Evolutionary conservation across 1,284 basidiomycete species (phyloP), one percentile per base, ranked within the genome.

Genomic region (Abortiporus biennis): DNA sequence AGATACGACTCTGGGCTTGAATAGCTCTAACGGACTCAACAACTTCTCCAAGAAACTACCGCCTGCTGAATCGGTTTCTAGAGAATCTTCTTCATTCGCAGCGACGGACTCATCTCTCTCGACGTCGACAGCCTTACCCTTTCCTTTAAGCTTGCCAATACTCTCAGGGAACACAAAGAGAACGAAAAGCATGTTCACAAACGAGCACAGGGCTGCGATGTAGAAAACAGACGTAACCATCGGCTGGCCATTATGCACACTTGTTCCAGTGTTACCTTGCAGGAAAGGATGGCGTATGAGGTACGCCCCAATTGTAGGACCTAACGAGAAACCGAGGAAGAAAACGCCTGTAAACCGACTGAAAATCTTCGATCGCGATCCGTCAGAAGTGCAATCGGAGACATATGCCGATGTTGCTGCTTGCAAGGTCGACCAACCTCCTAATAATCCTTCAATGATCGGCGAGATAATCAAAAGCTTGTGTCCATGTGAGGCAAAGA

Each of bases 391-490:
- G 56, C 86, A 87, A 56, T 94, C 90, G 12, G 84, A 85, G 36
- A 91, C 69, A 58, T 93, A 97, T 1, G 92, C 89, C 23, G 87
- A 81, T 31, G 81, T 80, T 0, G 86, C 81, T 2, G 85, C 81
- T 46, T 83, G 78, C 8, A 92, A 65, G 0, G 89, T 85, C 4
- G 85, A 78, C 73, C 85, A 86, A n/a, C 93, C 90, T 17, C 93
- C 93, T 3, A 93, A 70, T 2, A 84, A 58, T 12, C 93, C 93
- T 54, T 96, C 92, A 21, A 92, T 64, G 22, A 83, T 62, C 0
- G 92, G 87, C 2, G 91, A 85, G 36, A 94, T 51, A 16, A 95
- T 65, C n/a, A 97, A 72, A 32, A 94, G 68, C 42, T 73, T 77
- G 54, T 86, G 79, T 0, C 76, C 77, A 53, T 90, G 81, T 19